These are phyloP conservation scores for Orbilia blumenaviensis DNA, from an alignment of 2,329 filamentous ascomycete genomes.

Conservation along the genomic window DNA sequence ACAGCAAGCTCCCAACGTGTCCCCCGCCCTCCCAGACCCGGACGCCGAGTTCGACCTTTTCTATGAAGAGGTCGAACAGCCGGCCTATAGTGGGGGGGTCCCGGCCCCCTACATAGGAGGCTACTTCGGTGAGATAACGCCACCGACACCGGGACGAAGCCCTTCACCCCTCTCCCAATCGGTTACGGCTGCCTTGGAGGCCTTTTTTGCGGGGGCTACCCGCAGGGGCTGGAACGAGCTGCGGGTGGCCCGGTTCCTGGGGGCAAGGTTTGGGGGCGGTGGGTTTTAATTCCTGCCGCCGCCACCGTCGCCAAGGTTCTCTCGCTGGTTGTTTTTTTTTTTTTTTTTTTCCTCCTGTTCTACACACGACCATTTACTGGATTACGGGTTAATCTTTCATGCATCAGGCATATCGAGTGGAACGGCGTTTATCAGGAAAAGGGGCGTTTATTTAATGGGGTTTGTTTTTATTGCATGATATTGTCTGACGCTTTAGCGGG, in stretches of 20 bases:
- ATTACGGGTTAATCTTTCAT: slow-evolving; percentile 24
- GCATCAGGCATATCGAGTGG: slow-evolving; percentile 16
- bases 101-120: neutral
- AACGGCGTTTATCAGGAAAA: slow-evolving; percentile 18
- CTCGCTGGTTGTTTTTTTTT: neutral
- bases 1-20: neutral
- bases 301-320: neutral
- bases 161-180: neutral
- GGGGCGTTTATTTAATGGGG: slow-evolving; percentile 1
- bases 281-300: neutral
- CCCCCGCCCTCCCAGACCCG: too few species aligned
- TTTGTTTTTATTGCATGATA: slow-evolving; percentile 28
- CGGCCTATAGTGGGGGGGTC: neutral
- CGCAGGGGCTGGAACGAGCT: neutral
- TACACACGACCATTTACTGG: too few species aligned
- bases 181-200: neutral
- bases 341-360: neutral
- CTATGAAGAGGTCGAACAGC: too few species aligned
- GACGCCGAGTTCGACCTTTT: too few species aligned
- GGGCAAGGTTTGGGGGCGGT: neutral
- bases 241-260: too few species aligned
- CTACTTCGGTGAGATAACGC: neutral
- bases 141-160: neutral
- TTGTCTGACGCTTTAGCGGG: slow-evolving; percentile 21
- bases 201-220: neutral